These are phyloP conservation scores for Metschnikowia shivogae DNA, from an alignment of 805 yeast species.

Conservation along the genomic window DNA sequence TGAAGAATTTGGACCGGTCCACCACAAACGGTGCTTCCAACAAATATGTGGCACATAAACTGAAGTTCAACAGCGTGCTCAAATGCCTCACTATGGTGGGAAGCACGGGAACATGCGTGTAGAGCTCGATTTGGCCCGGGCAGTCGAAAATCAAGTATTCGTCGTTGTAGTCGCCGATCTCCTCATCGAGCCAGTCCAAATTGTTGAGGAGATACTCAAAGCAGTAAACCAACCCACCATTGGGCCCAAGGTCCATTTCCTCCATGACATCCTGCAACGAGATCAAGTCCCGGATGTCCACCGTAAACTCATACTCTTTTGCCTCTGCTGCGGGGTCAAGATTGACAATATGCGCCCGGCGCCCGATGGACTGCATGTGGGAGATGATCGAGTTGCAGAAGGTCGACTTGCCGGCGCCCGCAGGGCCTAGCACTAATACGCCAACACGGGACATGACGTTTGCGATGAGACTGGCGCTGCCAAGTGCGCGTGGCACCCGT, in stretches of 20 bases:
- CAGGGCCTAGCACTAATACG: constrained; percentile 91
- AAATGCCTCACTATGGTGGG: constrained; percentile 87
- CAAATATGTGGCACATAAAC: constrained; percentile 86
- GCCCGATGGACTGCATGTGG: constrained; percentile 84
- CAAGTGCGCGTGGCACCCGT: neutral
- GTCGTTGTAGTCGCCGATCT: constrained; percentile 92
- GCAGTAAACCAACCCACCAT: constrained; percentile 90
- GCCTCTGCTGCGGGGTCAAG: constrained; percentile 98
- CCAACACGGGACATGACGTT: constrained; percentile 85
- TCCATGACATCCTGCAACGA: constrained; percentile 94
- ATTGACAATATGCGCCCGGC: constrained; percentile 92
- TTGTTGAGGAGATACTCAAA: constrained; percentile 87
- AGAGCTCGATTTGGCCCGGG: constrained; percentile 94
- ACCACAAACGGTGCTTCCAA: constrained; percentile 92
- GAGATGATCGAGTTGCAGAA: constrained; percentile 85
- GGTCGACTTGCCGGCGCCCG: constrained; percentile 94
- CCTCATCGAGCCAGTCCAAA: constrained; percentile 96
- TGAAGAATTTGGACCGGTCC: constrained; percentile 87
- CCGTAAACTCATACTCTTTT: constrained; percentile 82
- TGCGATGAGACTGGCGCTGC: neutral
- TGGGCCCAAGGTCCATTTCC: constrained; percentile 89
- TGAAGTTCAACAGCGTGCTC: constrained; percentile 73
- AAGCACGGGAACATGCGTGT: constrained; percentile 89
- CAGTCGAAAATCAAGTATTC: constrained; percentile 93
- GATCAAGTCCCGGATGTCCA: constrained; percentile 87